phyloP scores from a whole-genome alignment of 2,329 filamentous ascomycete genomes.

The Nemania sp. region DNA sequence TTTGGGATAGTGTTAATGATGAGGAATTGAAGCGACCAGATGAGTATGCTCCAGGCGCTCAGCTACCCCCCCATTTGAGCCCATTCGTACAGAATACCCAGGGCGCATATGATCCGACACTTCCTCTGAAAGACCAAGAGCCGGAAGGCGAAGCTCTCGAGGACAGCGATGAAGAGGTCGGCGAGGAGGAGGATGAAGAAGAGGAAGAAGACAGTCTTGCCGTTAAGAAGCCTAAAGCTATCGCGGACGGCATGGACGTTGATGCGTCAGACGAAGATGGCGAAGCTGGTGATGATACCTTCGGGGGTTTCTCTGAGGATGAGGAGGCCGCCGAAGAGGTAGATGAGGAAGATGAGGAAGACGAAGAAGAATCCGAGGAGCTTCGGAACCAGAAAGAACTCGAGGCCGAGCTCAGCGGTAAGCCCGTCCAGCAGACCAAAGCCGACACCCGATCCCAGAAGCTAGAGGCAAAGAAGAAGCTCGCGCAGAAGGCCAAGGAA shows the following conservation, averaged over 20 bases:
- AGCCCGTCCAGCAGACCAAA: slow-evolving; percentile 55
- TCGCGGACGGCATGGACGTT: slow-evolving; percentile 55
- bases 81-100: slow-evolving; percentile 89
- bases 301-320: slow-evolving; percentile 57
- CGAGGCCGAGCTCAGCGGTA: slow-evolving; percentile 86
- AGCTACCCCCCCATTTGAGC: slow-evolving; percentile 90
- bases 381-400: slow-evolving; percentile 84
- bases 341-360: slow-evolving; percentile 48
- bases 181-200: slow-evolving; percentile 53
- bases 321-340: slow-evolving; percentile 49
- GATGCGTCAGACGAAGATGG: slow-evolving; percentile 54
- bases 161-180: slow-evolving; percentile 62
- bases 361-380: slow-evolving; percentile 64
- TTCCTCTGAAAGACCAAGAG: slow-evolving; percentile 85
- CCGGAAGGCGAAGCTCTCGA: slow-evolving; percentile 81
- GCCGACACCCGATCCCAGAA: slow-evolving; percentile 64
- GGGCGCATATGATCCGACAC: slow-evolving; percentile 89
- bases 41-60: slow-evolving; percentile 85
- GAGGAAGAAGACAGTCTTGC: slow-evolving; percentile 45
- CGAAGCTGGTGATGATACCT: slow-evolving; percentile 49
- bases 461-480: slow-evolving; percentile 71
- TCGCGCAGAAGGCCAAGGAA: slow-evolving; percentile 70
- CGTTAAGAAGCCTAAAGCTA: slow-evolving; percentile 48
- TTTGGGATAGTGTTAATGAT: slow-evolving; percentile 96
- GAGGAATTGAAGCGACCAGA: slow-evolving; percentile 86